phyloP scores from a whole-genome alignment of 2,329 filamentous ascomycete species.

The Trichoderma cornu-damae region DNA sequence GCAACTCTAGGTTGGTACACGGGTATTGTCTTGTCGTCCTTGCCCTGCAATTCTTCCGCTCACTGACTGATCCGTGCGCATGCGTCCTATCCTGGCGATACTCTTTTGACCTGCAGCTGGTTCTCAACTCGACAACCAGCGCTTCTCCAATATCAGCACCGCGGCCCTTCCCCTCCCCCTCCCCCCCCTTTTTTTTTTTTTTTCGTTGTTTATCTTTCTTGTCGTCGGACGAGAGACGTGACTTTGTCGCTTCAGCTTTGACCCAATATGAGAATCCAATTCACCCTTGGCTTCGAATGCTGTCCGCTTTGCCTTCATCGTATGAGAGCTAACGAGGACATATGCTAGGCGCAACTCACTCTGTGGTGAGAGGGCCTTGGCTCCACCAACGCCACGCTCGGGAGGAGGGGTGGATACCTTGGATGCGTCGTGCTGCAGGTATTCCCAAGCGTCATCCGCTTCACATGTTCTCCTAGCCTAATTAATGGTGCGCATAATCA shows the following conservation, averaged over 20 bases:
- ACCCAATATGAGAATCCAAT: conserved; percentile 4
- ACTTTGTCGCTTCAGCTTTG: conserved; percentile 9
- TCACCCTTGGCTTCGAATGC: conserved; percentile 15
- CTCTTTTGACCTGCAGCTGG: conserved; percentile 1
- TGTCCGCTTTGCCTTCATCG: conserved; percentile 11
- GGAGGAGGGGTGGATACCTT: conserved; percentile 16
- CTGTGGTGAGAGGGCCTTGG: conserved; percentile 5
- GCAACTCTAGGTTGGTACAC: neutral
- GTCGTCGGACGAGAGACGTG: conserved; percentile 2
- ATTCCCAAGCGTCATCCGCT: conserved; percentile 14
- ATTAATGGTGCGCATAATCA: conserved; percentile 10
- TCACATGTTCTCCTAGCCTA: conserved; percentile 12
- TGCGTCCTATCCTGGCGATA: conserved; percentile 8
- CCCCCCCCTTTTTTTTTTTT: neutral
- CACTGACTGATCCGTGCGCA: conserved; percentile 1
- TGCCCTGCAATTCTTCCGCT: conserved; percentile 9
- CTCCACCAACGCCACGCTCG: conserved; percentile 18
- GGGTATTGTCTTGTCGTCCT: neutral
- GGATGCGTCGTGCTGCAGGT: conserved; percentile 13
- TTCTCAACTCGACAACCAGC: neutral
- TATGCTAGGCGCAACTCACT: conserved; percentile 14
- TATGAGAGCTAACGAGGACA: conserved; percentile 16
- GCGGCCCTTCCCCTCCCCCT: neutral
- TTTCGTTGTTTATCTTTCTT: neutral
- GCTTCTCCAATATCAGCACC: conserved; percentile 5